phyloP scores from a whole-genome alignment of 495 filamentous ascomycete genomes.

The Tuber magnatum region DNA sequence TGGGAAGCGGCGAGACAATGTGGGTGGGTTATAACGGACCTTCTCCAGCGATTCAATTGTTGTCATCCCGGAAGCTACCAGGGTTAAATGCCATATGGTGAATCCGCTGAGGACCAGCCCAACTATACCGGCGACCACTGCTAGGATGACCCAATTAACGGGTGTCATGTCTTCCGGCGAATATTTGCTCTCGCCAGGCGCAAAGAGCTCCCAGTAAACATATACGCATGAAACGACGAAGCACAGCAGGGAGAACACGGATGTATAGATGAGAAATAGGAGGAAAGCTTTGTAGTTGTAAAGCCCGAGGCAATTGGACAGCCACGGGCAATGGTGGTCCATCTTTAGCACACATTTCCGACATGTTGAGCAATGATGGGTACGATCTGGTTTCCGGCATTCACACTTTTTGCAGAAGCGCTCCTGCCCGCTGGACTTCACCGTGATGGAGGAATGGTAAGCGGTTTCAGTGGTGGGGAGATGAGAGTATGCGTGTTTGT shows the following conservation, averaged over 20 bases:
- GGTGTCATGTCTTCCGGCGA: conserved; percentile 65
- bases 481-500: conserved; percentile 52
- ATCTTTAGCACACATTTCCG: conserved; percentile 92
- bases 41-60: conserved; percentile 95
- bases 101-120: conserved; percentile 82
- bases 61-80: conserved; percentile 70
- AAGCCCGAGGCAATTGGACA: conserved; percentile 89
- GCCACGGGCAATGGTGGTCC: conserved; percentile 98
- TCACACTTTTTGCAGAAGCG: conserved; percentile 98
- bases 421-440: conserved; percentile 75
- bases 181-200: conserved; percentile 51
- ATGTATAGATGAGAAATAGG: conserved; percentile 86
- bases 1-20: conserved; percentile 35
- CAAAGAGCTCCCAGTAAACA: conserved; percentile 74
- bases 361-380: conserved; percentile 94
- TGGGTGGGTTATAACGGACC: conserved; percentile 59
- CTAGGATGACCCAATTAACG: conserved; percentile 81
- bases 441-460: conserved; percentile 63
- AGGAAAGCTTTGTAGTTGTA: conserved; percentile 93
- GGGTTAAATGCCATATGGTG: conserved; percentile 82
- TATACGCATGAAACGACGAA: conserved; percentile 65
- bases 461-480: conserved; percentile 57
- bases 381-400: conserved; percentile 83
- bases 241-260: conserved; percentile 73
- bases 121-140: conserved; percentile 82